phyloP scores from a whole-genome alignment of 139 green algal species.

The Chlamydomonas sp. region DNA sequence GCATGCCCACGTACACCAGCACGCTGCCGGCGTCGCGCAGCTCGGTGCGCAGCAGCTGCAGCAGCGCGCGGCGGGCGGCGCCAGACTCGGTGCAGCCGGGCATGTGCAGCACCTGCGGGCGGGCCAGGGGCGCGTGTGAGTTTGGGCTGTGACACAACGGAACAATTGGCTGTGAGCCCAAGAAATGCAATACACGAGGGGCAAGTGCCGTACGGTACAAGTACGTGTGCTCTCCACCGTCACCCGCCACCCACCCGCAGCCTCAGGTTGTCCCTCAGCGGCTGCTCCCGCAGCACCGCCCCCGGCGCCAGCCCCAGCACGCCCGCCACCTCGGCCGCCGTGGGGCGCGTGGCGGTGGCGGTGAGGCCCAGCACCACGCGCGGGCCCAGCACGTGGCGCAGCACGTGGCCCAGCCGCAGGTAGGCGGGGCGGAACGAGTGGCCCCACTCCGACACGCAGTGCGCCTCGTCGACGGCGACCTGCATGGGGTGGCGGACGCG shows the following conservation, averaged over 20 bases:
- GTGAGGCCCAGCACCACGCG: conserved; percentile 86
- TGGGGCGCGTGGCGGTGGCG: conserved; percentile 86
- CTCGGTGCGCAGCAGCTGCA: conserved; percentile 57
- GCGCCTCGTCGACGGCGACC: conserved; percentile 89
- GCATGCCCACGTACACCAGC: conserved; percentile 81
- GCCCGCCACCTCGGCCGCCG: conserved; percentile 42
- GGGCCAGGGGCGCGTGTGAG: not conserved
- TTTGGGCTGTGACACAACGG: not conserved
- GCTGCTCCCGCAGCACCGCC: conserved; percentile 66
- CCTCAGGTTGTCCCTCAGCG: conserved; percentile 80
- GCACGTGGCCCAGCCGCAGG: conserved; percentile 65
- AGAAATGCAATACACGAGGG: too few relatives aligned
- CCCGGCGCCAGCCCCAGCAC: conserved; percentile 69
- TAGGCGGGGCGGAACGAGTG: conserved; percentile 95
- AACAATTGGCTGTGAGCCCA: too few relatives aligned
- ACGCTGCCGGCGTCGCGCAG: conserved; percentile 51
- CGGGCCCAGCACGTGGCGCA: conserved; percentile 71
- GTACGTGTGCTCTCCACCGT: not conserved
- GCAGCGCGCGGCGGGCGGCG: conserved; percentile 9
- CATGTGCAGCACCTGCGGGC: conserved; percentile 51
- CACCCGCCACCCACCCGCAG: conserved; percentile 61
- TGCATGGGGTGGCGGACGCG: conserved; percentile 19
- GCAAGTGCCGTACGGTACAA: too few relatives aligned
- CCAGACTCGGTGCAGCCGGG: conserved; percentile 27
- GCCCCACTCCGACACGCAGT: conserved; percentile 96